Evolutionary conservation across 306 rosid genomes (phyloP), one percentile per base, ranked within the genome.

Genomic region (Vicia sativa): DNA sequence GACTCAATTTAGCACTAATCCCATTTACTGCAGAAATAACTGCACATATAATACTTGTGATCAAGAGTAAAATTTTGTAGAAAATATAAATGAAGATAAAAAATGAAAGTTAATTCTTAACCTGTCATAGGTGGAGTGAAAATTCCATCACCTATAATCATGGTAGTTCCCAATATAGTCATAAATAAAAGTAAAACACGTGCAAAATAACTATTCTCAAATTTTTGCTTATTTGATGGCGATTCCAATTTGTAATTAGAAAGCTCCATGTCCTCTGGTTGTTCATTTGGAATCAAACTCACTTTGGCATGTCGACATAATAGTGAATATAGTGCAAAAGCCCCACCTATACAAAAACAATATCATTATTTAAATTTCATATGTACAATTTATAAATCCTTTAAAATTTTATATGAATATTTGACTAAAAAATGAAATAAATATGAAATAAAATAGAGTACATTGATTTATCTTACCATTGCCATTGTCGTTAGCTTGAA

Each of bases 1-100:
- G 76, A 42, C 95, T 91, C 3, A 90, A 68, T 0, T 87, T 68
- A 0, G 37, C 3, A 42, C 79, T 67, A 75, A 90, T 85, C 38
- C 91, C 89, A 3, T 87, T 77, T 13, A 90, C 90, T 0, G 88
- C 91, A 16, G 88, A 87, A 44, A 90, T 83, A 21, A 87, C 95
- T 78, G 96, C n/a, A n/a, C n/a, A n/a, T n/a, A n/a, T n/a, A n/a
- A 84, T 26, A 87, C 82, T 28, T 78, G 42, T 9, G 95, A 95
- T n/a, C n/a, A n/a, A n/a, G n/a, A 56, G 92, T 89, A 13, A 89
- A 82, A 79, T 84, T 49, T 1, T 31, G 82, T 80, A 49, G 89
- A n/a, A n/a, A n/a, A n/a, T n/a, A n/a, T n/a, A n/a, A n/a, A n/a
- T n/a, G n/a, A n/a, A n/a, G n/a, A n/a, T n/a, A n/a, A n/a, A n/a